A percentile compares a stretch with the other conserved stretches of the same genome.
These are phyloP conservation scores for Pascua sp. DNA, from an alignment of 1,284 basidiomycete genomes.

Conservation along the genomic window DNA sequence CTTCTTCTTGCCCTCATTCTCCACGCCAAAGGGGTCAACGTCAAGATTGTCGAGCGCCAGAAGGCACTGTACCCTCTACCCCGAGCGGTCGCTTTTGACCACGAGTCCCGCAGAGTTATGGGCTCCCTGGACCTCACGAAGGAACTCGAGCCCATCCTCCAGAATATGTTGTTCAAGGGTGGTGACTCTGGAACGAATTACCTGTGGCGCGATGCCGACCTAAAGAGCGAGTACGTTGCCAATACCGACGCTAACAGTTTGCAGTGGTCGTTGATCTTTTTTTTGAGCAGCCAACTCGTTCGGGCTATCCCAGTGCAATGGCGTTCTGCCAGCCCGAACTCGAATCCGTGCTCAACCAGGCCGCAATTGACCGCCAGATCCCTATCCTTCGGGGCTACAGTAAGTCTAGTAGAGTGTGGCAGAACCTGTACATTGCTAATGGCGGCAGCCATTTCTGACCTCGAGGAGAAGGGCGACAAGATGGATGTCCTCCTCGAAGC, in stretches of 20 bases:
- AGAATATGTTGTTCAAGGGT: slow-evolving; percentile 5
- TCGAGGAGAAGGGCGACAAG: not conserved
- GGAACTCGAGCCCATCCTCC: slow-evolving; percentile 12
- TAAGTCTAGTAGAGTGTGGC: not conserved
- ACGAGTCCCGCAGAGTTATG: slow-evolving; percentile 19
- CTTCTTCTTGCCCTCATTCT: slow-evolving; percentile 16
- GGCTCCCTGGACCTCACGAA: slow-evolving; percentile 11
- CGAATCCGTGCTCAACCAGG: slow-evolving; percentile 9
- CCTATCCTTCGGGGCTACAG: slow-evolving; percentile 8
- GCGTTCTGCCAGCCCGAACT: slow-evolving; percentile 20
- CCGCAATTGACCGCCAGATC: slow-evolving; percentile 2
- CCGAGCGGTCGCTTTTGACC: slow-evolving; percentile 21
- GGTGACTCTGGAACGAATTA: slow-evolving; percentile 19
- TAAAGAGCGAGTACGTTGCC: slow-evolving; percentile 12
- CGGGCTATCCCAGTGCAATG: slow-evolving; percentile 16
- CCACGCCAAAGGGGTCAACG: slow-evolving; percentile 12
- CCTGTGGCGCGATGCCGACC: slow-evolving; percentile 20
- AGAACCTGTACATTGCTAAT: not conserved
- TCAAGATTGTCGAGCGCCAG: slow-evolving; percentile 23
- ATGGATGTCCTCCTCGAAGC: slow-evolving; percentile 1
- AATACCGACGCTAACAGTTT: not conserved
- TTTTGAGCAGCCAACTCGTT: slow-evolving; percentile 11
- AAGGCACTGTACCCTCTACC: slow-evolving; percentile 23
- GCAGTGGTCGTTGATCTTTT: slow-evolving; percentile 11
- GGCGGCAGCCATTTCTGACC: not conserved